phyloP scores from a whole-genome alignment of 768 basidiomycete genomes.

The Sarcodon aspratus region DNA sequence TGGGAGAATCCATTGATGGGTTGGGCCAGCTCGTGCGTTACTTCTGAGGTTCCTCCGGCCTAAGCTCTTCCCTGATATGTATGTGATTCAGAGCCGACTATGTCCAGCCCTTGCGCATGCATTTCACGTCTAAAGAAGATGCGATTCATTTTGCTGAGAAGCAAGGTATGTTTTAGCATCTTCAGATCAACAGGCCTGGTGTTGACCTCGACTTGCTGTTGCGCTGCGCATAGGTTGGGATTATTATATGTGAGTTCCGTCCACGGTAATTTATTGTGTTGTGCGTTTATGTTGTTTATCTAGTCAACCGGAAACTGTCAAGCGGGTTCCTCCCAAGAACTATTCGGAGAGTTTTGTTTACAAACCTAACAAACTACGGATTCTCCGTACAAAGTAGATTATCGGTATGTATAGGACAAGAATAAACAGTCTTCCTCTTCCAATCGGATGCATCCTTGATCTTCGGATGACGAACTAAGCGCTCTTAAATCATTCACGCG shows the following conservation, averaged over 20 bases:
- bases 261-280: background rate
- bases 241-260: conserved; percentile 60
- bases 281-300: conserved; percentile 6
- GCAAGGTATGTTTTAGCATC: conserved; percentile 49
- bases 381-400: conserved; percentile 83
- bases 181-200: background rate
- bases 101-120: conserved; percentile 81
- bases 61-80: background rate
- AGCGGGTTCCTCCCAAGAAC: conserved; percentile 75
- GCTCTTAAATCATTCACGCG: no score
- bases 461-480: no score
- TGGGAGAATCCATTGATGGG: conserved; percentile 99
- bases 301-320: conserved; percentile 45
- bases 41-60: background rate
- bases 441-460: background rate
- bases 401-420: background rate
- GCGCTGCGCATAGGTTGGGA: conserved; percentile 64
- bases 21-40: conserved; percentile 85
- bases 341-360: conserved; percentile 91
- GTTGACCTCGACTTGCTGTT: background rate
- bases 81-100: conserved; percentile 69
- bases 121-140: conserved; percentile 80
- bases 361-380: conserved; percentile 65
- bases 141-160: conserved; percentile 95
- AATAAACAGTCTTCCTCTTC: background rate